Conservation (phyloP, 352 stramenopile species). For the Pythium diclinum region DNA sequence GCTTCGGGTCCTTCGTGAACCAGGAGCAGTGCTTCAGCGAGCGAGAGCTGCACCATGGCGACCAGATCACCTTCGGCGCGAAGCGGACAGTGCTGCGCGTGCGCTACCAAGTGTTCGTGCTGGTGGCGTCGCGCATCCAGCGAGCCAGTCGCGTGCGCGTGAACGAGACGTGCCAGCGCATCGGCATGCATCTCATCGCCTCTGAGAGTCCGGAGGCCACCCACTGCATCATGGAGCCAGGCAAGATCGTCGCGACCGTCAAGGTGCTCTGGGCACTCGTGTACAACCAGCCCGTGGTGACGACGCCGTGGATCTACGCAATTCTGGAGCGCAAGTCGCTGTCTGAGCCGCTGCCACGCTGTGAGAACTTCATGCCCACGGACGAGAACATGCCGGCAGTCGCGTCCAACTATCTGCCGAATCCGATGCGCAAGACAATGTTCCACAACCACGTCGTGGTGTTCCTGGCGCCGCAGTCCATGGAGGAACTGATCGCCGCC, state of each 20-base stretch:
- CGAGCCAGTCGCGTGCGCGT: conserved; percentile 53
- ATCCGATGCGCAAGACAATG: conserved; percentile 71
- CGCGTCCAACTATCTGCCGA: conserved; percentile 68
- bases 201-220: conserved; percentile 60
- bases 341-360: conserved; percentile 68
- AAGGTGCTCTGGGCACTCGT: conserved; percentile 87
- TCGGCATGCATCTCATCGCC: conserved; percentile 77
- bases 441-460: conserved; percentile 70
- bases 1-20: conserved; percentile 88
- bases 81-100: conserved; percentile 80
- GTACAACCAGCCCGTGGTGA: conserved; percentile 82
- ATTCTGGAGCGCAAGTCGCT: conserved; percentile 73
- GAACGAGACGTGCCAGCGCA: conserved; percentile 70
- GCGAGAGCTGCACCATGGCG: conserved; percentile 53
- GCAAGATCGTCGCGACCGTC: conserved; percentile 72
- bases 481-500: conserved; percentile 70
- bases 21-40: conserved; percentile 55
- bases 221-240: conserved; percentile 86
- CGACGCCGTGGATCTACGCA: conserved; percentile 75
- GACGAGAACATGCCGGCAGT: conserved; percentile 54
- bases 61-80: conserved; percentile 79
- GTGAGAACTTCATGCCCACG: conserved; percentile 68
- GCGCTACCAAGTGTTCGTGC: conserved; percentile 78
- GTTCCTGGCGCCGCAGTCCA: conserved; percentile 68
- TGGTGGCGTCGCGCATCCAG: conserved; percentile 73